Base-by-base conservation (phyloP, 441 rosid species). In the Adansonia madagascariensis region DNA sequence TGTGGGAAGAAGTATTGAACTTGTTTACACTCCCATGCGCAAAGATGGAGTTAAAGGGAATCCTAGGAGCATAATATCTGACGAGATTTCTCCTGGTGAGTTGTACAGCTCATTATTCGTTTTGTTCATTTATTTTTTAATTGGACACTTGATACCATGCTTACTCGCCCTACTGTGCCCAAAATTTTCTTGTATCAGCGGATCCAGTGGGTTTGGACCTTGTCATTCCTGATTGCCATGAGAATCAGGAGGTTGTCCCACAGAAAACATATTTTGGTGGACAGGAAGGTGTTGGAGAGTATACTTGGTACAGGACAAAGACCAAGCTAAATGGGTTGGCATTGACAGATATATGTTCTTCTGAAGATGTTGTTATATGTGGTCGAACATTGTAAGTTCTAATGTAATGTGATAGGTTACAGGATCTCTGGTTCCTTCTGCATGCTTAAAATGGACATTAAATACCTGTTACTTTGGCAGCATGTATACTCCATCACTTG, bases 141-240 rank as follows among this genome's bases (percentile, higher is more conserved):
- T 43, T 43, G 41, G 20, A 18, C 43, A 73, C 18, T 12, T 14
- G 76, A 39, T 41, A 7, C 65, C 64, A 20, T 75, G 43, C 18
- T 75, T 44, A 27, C 65, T 63, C 22, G 47, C 27, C 62, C 24
- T 15, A 47, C 72, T 31, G 12, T 72, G 55, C 74, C 74, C 77
- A 41, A 72, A n/a, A 63, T 80, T 39, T 71, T 80, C 43, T 70
- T 79, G 73, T 60, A 78, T 82, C 89, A 96, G 99, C 96, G 61
- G 93, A 96, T 83, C 99, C 99, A 50, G 88, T 96, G 80, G 99
- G 97, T 63, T 75, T 96, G 86, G 93, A 87, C 79, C 98, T 96
- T 79, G 79, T 82, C 55, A 80, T 94, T 84, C 91, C 94, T 69
- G 88, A 83, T 83, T 92, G 98, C 86, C 83, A 71, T 78, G 98